A percentile compares a stretch with the other conserved stretches of the same genome.
Evolutionary conservation across 2,329 filamentous ascomycete genomes (phyloP).

Genomic region (Aspergillus candidus): DNA sequence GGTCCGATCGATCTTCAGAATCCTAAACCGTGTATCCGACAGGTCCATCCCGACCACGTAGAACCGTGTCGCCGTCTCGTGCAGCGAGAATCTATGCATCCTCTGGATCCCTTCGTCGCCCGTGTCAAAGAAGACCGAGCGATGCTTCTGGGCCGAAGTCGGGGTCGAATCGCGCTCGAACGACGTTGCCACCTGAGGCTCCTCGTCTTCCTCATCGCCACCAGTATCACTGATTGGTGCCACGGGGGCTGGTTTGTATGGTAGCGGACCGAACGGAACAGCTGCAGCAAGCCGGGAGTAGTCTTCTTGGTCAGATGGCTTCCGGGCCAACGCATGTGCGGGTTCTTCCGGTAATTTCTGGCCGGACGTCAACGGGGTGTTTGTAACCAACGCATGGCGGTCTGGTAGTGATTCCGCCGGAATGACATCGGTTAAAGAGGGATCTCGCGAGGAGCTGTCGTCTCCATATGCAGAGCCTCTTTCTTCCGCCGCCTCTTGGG

Average conservation of each 20-base stretch:
- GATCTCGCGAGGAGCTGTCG: slow-evolving; percentile 15
- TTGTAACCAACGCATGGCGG: slow-evolving; percentile 3
- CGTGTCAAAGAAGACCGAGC: slow-evolving; percentile 29
- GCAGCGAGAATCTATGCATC: slow-evolving; percentile 97
- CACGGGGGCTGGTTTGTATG: slow-evolving; percentile 29
- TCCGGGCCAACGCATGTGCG: slow-evolving; percentile 5
- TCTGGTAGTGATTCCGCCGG: slow-evolving; percentile 10
- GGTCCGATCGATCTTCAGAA: slow-evolving; percentile 91
- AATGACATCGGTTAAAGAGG: slow-evolving; percentile 13
- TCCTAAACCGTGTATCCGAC: slow-evolving; percentile 78
- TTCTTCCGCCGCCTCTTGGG: slow-evolving; percentile 21
- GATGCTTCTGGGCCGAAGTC: slow-evolving; percentile 33
- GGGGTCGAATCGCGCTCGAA: slow-evolving; percentile 40
- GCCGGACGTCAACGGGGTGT: slow-evolving; percentile 10
- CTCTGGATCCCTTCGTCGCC: slow-evolving; percentile 46
- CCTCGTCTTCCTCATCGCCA: slow-evolving; percentile 39
- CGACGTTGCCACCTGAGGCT: slow-evolving; percentile 39
- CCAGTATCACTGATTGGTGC: slow-evolving; percentile 27
- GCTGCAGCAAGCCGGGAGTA: slow-evolving; percentile 11
- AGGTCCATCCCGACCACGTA: slow-evolving; percentile 93
- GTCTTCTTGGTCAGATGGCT: slow-evolving; percentile 14
- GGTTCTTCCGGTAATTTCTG: slow-evolving; percentile 12
- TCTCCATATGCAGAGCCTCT: slow-evolving; percentile 11
- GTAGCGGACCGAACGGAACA: slow-evolving; percentile 20
- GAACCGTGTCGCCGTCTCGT: slow-evolving; percentile 88